A percentile compares a stretch with the other conserved stretches of the same genome.
Evolutionary conservation across 2,329 filamentous ascomycete genomes (phyloP).

Genomic region (Aspergillus fischeri): DNA sequence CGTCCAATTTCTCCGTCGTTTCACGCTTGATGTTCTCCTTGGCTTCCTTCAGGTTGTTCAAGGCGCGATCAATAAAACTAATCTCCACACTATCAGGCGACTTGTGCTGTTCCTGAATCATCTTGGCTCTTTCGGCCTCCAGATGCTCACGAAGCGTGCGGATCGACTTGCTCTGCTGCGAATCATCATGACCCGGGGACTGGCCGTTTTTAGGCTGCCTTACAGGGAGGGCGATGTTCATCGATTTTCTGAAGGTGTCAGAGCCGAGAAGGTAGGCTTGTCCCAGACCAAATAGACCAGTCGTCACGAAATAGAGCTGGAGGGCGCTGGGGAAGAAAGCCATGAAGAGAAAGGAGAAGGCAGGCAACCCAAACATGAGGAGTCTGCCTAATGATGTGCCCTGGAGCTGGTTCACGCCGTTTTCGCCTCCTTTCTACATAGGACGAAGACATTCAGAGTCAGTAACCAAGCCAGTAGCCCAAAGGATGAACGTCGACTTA

Average conservation of each 20-base stretch:
- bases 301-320: conserved; percentile 59
- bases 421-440: conserved; percentile 36
- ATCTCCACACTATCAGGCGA: conserved; percentile 8
- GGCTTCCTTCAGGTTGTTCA: conserved; percentile 29
- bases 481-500: conserved; percentile 33
- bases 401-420: conserved; percentile 31
- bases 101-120: conserved; percentile 5
- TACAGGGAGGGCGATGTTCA: conserved; percentile 22
- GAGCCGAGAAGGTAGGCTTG: conserved; percentile 47
- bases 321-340: conserved; percentile 53
- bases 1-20: conserved; percentile 13
- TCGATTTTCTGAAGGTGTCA: conserved; percentile 24
- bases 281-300: conserved; percentile 31
- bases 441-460: neutral
- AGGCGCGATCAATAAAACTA: conserved; percentile 33
- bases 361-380: conserved; percentile 47
- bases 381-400: conserved; percentile 27
- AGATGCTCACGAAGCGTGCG: conserved; percentile 16
- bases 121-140: conserved; percentile 11
- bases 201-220: neutral
- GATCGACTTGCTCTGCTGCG: conserved; percentile 11
- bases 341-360: conserved; percentile 52
- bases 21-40: conserved; percentile 22
- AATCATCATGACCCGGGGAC: neutral
- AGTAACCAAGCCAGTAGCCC: neutral